These are phyloP conservation scores for Pichia sp. DNA, from an alignment of 1,139 yeast genomes.

Conservation along the genomic window DNA sequence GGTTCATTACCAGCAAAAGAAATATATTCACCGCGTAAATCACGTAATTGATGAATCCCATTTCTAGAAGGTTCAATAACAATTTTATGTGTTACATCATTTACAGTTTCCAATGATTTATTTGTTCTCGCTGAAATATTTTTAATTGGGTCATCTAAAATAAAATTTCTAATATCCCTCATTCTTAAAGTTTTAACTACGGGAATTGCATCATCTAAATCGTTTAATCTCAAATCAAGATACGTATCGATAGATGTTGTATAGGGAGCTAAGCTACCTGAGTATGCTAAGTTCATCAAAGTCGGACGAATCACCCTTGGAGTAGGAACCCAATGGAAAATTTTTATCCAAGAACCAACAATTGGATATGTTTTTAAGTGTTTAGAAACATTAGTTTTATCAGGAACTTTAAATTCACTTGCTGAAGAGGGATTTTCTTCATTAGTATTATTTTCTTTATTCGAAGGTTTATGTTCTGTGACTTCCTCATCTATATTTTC, in stretches of 20 bases:
- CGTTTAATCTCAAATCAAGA: conserved; percentile 33
- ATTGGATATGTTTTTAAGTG: conserved; percentile 38
- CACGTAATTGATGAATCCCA: conserved; percentile 36
- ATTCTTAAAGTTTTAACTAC: conserved; percentile 36
- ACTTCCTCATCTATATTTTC: no score
- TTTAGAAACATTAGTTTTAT: conserved; percentile 28
- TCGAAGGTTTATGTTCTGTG: no score
- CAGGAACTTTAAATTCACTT: conserved; percentile 17
- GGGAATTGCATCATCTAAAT: conserved; percentile 37
- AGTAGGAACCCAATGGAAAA: conserved; percentile 32
- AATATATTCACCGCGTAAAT: conserved; percentile 22
- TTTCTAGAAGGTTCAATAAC: conserved; percentile 43
- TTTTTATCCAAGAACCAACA: conserved; percentile 36
- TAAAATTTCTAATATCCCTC: conserved; percentile 38
- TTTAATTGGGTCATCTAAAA: conserved; percentile 21
- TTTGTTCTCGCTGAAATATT: conserved; percentile 31
- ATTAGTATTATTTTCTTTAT: no score
- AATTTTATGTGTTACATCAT: conserved; percentile 32
- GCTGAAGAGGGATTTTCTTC: no score
- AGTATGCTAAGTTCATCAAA: conserved; percentile 22
- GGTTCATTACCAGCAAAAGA: conserved; percentile 55
- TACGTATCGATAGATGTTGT: conserved; percentile 24
- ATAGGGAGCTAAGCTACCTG: conserved; percentile 19
- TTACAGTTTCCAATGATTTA: conserved; percentile 32
- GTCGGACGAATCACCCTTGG: conserved; percentile 32